These are phyloP conservation scores for maize (Zea mays) DNA, from an alignment of 176 grass and related monocot species.

Conservation along the genomic window Zm-B73-REFERENCE-NAM-5.0 NC_050100.1:160689501-160690000, in stretches of 20 bases:
- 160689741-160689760: not conserved
- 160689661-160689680: not conserved
- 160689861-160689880: not conserved
- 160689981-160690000: not conserved
- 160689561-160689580: not conserved
- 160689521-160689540: too few species aligned
- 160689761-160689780: not conserved
- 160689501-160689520: too few species aligned
- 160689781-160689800: not conserved
- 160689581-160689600: not conserved
- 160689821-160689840: not conserved
- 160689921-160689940: not conserved
- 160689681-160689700: not conserved
- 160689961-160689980: not conserved
- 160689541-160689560: not conserved
- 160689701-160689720: not conserved
- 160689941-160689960: not conserved
- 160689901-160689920: not conserved
- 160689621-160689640: not conserved
- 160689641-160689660: not conserved
- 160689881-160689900: constrained; percentile 1
- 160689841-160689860: not conserved
- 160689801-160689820: not conserved
- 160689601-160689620: not conserved
- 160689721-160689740: not conserved